These are phyloP conservation scores for Margaritispora aquatica DNA, from an alignment of 495 filamentous ascomycete genomes.

Conservation along the genomic window DNA sequence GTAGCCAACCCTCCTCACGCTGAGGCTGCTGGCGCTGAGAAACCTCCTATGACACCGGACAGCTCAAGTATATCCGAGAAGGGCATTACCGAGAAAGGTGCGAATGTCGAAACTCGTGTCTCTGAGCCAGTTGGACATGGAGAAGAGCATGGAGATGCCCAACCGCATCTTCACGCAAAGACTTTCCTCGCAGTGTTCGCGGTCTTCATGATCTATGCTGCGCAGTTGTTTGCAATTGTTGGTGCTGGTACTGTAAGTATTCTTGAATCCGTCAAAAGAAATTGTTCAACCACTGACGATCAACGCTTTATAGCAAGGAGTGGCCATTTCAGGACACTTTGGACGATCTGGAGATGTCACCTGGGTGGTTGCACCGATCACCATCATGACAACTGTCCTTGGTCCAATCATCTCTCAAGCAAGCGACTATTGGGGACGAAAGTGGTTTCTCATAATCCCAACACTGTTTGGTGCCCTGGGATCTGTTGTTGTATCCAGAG, in stretches of 20 bases:
- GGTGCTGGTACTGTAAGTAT: slow-evolving; percentile 29
- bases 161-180: slow-evolving; percentile 27
- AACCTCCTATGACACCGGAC: background rate
- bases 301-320: background rate
- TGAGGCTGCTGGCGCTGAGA: background rate
- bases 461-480: slow-evolving; percentile 28
- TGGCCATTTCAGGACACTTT: slow-evolving; percentile 21
- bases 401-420: slow-evolving; percentile 30
- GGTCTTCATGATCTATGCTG: slow-evolving; percentile 30
- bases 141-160: slow-evolving; percentile 7
- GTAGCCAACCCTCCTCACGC: background rate
- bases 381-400: slow-evolving; percentile 28
- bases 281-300: background rate
- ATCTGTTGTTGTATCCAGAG: slow-evolving; percentile 26
- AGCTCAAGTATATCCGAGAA: background rate
- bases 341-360: slow-evolving; percentile 9
- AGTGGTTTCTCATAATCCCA: slow-evolving; percentile 29
- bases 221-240: slow-evolving; percentile 26
- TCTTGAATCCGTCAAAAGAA: background rate
- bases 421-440: slow-evolving; percentile 33
- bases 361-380: slow-evolving; percentile 27
- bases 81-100: background rate
- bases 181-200: slow-evolving; percentile 27
- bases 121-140: background rate
- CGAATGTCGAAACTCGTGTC: background rate